Base-by-base conservation (phyloP, 345 rosid genomes). In the Rhodamnia rubescens region DNA sequence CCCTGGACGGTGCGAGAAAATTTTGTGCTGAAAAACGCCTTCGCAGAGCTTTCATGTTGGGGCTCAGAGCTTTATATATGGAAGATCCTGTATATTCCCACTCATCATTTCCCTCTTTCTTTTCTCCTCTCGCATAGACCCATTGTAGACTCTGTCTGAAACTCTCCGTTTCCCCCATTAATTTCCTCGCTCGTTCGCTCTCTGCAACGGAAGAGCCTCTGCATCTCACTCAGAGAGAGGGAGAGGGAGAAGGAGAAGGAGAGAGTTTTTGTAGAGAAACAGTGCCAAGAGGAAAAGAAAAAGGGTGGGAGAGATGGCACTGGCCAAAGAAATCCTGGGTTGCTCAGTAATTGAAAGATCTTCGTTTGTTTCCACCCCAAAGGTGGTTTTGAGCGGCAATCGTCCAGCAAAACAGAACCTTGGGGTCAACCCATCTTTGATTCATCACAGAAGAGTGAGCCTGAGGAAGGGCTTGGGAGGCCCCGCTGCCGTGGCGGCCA, bases 301-400 rank as follows among this genome's bases (percentile, higher is more conserved):
- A 53, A 84, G 24, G 29, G 42, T 29, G 50, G 32, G 32, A 42
- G 81, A 29, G 85, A 94, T 95, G 97, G 94, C 95, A 75, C 87
- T 94, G n/a, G 44, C 92, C 74, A 94, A 88, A 90, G 96, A 95
- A 82, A 88, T 94, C 78, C 75, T 93, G 94, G 97, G 95, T 74
- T 74, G 47, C 84, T 91, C 92, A 74, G 24, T 92, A 42, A 64
- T 90, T 1, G 92, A 92, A 83, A 89, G 92, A 87, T 88, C 93
- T 85, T 89, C 89, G 52, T 80, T 88, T 74, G 44, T 86, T 2
- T 86, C 91, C 21, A 85, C 92, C 6, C 87, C 93, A 61, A 88
- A 85, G 74, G 47, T 83, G 78, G 40, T 84, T 54, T 40, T 85
- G 40, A 83, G 49, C 47, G 32, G 15, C 47, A 36, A 21, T 11